Evolutionary conservation across 176 grass and related monocot genomes (phyloP), one percentile per base, ranked within the genome.

Genomic region (Musa acuminata): DNA sequence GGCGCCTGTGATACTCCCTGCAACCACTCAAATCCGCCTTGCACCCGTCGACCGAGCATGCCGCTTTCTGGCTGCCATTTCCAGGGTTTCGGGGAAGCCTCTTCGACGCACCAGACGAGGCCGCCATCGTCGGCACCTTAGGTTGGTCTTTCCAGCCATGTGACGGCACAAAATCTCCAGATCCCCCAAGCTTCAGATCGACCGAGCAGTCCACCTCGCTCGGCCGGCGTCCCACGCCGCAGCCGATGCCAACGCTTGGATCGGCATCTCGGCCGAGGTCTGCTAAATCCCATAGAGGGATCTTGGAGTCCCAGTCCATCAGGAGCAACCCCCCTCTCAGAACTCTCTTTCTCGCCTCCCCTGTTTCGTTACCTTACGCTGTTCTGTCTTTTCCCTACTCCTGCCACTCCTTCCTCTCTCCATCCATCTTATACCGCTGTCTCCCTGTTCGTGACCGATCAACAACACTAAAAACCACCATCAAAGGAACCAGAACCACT

Each of bases 1-100:
- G 93, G 13, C 90, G 85, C 62, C 93, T 85, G 87, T 96, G 93
- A 77, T 96, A 96, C 59, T 96, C 93, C 64, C 89, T 17, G 54
- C 54, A 55, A 3, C 10, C 10, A 16, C 54, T 55, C 54, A 55
- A 55, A 16, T 55, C 54, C 12, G 54, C 54, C 54, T 16, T 14
- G 54, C 54, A 55, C 54, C 54, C 54, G 54, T 55, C 54, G 54
- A 55, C 54, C 54, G 54, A 55, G 54, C 54, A 55, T 16, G 54
- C 54, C 54, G 54, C 54, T 16, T 55, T 14, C 11, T 9, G 52
- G 52, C 52, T 13, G 52, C 52, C 52, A 53, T 13, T 53, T 9
- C 52, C 52, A 13, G 9, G 52, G 52, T 16, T 16, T 11, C 54
- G 54, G 54, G 13, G 54, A 14, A 16, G 54, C 54, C 54, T 55